A percentile compares a stretch with the other conserved stretches of the same genome.
Conservation (phyloP, 495 filamentous ascomycete genomes). For the Cryomyces antarcticus region DNA sequence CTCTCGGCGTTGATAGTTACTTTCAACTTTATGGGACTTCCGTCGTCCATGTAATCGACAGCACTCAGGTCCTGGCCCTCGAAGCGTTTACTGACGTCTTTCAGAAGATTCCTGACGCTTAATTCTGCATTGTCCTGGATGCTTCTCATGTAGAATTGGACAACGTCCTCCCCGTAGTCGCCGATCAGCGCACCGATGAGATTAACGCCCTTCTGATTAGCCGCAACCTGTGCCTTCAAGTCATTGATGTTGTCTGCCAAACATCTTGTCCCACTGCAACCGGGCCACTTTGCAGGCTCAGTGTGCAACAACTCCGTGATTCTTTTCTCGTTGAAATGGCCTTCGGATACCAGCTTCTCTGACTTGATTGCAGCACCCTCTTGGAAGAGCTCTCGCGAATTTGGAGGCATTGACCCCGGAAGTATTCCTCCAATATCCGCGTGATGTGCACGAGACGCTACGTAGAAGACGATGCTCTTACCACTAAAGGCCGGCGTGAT, state of each 20-base stretch:
- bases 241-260: slow-evolving; percentile 90
- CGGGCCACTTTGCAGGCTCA: slow-evolving; percentile 68
- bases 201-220: slow-evolving; percentile 88
- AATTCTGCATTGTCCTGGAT: slow-evolving; percentile 87
- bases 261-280: slow-evolving; percentile 77
- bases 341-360: slow-evolving; percentile 83
- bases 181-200: slow-evolving; percentile 68
- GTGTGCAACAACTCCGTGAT: slow-evolving; percentile 66
- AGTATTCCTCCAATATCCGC: slow-evolving; percentile 94
- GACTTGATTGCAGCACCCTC: slow-evolving; percentile 88
- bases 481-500: slow-evolving; percentile 81
- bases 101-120: slow-evolving; percentile 71
- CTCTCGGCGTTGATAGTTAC: slow-evolving; percentile 65
- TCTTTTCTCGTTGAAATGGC: slow-evolving; percentile 70
- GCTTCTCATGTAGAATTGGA: slow-evolving; percentile 87
- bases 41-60: slow-evolving; percentile 85
- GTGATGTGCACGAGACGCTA: slow-evolving; percentile 86
- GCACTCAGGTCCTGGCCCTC: slow-evolving; percentile 54
- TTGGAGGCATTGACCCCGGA: slow-evolving; percentile 90
- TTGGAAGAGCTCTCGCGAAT: slow-evolving; percentile 81
- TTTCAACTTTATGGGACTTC: slow-evolving; percentile 65
- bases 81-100: slow-evolving; percentile 54
- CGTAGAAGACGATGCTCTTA: slow-evolving; percentile 86
- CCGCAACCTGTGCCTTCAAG: slow-evolving; percentile 86
- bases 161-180: slow-evolving; percentile 78